Conservation (phyloP, 192 early-diverging fungal species). For the Coemansia sp. region DNA sequence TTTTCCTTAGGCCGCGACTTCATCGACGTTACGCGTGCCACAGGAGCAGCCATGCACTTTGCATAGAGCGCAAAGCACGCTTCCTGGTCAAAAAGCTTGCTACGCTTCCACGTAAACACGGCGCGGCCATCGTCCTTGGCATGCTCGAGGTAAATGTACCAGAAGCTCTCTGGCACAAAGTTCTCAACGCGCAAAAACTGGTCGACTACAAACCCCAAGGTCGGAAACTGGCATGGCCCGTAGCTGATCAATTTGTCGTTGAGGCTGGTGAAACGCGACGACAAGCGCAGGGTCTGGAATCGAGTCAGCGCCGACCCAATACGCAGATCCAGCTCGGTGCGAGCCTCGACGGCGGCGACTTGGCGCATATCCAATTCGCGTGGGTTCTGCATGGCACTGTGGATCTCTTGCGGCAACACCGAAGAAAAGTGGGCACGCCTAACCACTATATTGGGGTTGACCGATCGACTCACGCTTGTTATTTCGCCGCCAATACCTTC, state of each 20-base stretch:
- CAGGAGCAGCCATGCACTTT: constrained; percentile 60
- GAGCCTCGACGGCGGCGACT: constrained; percentile 77
- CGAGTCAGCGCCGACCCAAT: constrained; percentile 90
- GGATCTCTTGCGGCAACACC: constrained; percentile 76
- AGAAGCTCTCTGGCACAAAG: constrained; percentile 89
- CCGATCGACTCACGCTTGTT: constrained; percentile 59
- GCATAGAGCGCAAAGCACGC: constrained; percentile 72
- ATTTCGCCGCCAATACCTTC: constrained; percentile 91
- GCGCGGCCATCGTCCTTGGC: constrained; percentile 53
- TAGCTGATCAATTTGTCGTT: constrained; percentile 74
- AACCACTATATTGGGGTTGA: constrained; percentile 67
- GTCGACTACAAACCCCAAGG: constrained; percentile 93
- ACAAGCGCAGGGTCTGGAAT: constrained; percentile 79
- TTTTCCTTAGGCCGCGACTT: constrained; percentile 68
- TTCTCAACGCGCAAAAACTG: constrained; percentile 68
- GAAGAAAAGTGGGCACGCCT: constrained; percentile 88
- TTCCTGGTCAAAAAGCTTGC: constrained; percentile 73
- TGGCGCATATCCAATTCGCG: constrained; percentile 70
- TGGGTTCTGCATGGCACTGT: constrained; percentile 70
- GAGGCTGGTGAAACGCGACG: constrained; percentile 55
- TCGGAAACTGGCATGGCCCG: constrained; percentile 96
- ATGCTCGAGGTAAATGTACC: constrained; percentile 74
- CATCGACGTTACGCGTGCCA: constrained; percentile 62
- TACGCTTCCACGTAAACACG: constrained; percentile 74
- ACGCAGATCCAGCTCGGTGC: constrained; percentile 86